These are phyloP conservation scores for Tylopilus sp. DNA, from an alignment of 1,284 basidiomycete genomes.

Conservation along the genomic window DNA sequence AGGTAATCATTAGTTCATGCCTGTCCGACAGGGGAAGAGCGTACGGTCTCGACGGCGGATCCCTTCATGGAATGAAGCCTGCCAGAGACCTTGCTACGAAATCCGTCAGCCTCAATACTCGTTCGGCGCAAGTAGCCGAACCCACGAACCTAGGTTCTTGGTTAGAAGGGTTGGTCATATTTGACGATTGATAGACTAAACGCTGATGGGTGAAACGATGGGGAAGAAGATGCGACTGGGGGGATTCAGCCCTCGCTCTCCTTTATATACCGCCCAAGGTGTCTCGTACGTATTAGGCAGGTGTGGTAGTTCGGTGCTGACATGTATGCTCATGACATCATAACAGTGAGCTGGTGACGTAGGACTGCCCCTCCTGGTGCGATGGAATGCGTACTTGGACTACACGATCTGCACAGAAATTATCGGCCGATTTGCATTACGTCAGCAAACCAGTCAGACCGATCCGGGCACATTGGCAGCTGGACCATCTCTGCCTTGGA, in stretches of 20 bases:
- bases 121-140: neutral
- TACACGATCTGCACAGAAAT: constrained; percentile 8
- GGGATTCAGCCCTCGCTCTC: neutral
- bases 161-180: constrained; percentile 20
- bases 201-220: neutral
- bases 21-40: neutral
- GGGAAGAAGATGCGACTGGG: constrained; percentile 7
- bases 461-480: too few relatives aligned
- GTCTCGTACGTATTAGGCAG: constrained; percentile 31
- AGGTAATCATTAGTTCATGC: neutral
- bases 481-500: too few relatives aligned
- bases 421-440: neutral
- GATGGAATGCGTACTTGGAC: neutral
- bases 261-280: constrained; percentile 28
- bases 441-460: neutral
- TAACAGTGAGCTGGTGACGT: constrained; percentile 23
- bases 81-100: constrained; percentile 54
- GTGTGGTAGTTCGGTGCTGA: constrained; percentile 24
- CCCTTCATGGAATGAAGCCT: constrained; percentile 62
- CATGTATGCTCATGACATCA: constrained; percentile 30
- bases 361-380: neutral
- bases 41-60: constrained; percentile 50
- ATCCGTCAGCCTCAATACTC: constrained; percentile 4
- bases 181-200: neutral
- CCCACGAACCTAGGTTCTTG: constrained; percentile 30